Conservation (phyloP, 2,329 filamentous ascomycete genomes). For the Alternaria sp. region DNA sequence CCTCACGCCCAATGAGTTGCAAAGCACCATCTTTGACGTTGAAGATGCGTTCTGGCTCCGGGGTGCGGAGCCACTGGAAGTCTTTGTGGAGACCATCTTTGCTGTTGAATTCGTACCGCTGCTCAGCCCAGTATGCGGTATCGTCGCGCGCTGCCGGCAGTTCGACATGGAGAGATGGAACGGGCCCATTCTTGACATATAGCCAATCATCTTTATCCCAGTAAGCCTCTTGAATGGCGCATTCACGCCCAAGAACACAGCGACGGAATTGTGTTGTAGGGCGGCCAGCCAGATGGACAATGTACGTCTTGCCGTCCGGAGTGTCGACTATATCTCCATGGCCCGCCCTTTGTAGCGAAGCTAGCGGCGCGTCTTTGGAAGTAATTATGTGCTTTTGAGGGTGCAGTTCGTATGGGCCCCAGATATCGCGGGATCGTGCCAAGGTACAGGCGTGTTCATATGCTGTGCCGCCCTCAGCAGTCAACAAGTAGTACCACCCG, state of each 20-base stretch:
- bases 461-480: constrained; percentile 50
- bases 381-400: constrained; percentile 53
- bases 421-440: constrained; percentile 47
- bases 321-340: constrained; percentile 49
- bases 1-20: constrained; percentile 63
- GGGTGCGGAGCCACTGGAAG: constrained; percentile 64
- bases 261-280: constrained; percentile 42
- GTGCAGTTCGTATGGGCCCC: constrained; percentile 52
- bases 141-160: constrained; percentile 39
- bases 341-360: constrained; percentile 44
- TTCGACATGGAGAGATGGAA: constrained; percentile 51
- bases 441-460: constrained; percentile 51
- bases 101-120: constrained; percentile 56
- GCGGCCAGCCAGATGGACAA: constrained; percentile 45
- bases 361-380: constrained; percentile 44
- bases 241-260: constrained; percentile 47
- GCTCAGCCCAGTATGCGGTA: constrained; percentile 48
- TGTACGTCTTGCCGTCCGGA: constrained; percentile 40
- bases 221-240: constrained; percentile 62
- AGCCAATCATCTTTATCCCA: constrained; percentile 69
- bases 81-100: constrained; percentile 58
- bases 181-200: constrained; percentile 64
- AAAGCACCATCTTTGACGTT: constrained; percentile 53
- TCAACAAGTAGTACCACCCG: constrained; percentile 46
- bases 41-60: constrained; percentile 56